Percentiles rank a stretch among this genome's conserved stretches.
Conservation (phyloP, 257 asterid genomes). For the Rubia yunnanensis region DNA sequence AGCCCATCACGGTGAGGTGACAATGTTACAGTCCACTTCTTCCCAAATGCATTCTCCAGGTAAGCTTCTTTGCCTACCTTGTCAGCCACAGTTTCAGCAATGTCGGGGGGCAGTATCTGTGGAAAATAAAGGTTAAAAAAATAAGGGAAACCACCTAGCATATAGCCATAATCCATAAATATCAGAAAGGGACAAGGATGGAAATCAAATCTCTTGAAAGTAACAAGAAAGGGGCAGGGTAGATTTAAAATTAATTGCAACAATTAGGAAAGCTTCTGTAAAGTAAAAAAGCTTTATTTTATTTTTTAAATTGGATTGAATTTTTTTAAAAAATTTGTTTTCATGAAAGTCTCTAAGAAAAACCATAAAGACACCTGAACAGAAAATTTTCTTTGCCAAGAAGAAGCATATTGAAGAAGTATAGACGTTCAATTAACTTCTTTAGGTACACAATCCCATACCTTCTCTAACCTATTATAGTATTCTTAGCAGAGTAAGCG, state of each 20-base stretch:
- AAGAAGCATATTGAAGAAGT: no score
- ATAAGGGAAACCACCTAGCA: not conserved
- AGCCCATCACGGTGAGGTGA: slow-evolving; percentile 22
- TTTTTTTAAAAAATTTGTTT: not conserved
- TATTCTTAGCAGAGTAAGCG: slow-evolving; percentile 1
- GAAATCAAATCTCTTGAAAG: not conserved
- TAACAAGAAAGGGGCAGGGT: not conserved
- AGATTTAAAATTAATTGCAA: not conserved
- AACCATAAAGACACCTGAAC: not conserved
- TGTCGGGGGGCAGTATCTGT: slow-evolving; percentile 65
- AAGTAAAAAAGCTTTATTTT: not conserved
- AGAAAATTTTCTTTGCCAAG: no score
- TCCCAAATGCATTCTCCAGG: slow-evolving; percentile 47
- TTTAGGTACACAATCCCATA: no score
- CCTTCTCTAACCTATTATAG: not conserved
- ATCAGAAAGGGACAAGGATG: not conserved
- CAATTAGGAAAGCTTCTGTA: not conserved
- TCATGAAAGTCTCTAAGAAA: not conserved
- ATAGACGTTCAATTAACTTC: no score
- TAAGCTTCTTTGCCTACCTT: slow-evolving; percentile 26
- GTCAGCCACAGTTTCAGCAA: slow-evolving; percentile 25
- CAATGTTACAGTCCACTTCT: slow-evolving; percentile 31
- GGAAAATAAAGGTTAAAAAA: slow-evolving; percentile 9
- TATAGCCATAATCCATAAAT: not conserved
- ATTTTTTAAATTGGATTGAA: not conserved